These are phyloP conservation scores for Crithidia brevicula DNA, from an alignment of 208 protist species.

Conservation along the genomic window DNA sequence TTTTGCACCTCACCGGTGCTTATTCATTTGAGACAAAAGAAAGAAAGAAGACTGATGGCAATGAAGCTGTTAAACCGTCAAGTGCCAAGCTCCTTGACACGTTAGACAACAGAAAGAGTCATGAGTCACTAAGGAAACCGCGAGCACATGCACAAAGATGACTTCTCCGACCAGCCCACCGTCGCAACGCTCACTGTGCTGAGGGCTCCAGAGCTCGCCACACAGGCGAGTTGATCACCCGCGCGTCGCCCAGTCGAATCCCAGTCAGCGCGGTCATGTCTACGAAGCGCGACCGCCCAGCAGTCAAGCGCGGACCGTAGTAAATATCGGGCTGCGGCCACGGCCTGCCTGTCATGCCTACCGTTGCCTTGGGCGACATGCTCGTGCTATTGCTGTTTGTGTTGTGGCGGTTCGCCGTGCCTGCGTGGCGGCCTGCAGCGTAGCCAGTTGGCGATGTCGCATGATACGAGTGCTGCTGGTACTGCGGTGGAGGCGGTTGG, in stretches of 20 bases:
- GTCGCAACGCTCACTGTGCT: not conserved
- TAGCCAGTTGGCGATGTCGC: not conserved
- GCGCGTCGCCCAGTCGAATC: constrained; percentile 12
- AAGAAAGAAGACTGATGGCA: no score
- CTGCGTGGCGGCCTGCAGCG: not conserved
- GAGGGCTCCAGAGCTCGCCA: constrained; percentile 6
- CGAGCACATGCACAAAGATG: not conserved
- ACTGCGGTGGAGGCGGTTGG: not conserved
- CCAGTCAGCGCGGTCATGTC: constrained; percentile 7
- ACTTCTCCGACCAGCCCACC: no score
- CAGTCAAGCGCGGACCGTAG: constrained; percentile 1
- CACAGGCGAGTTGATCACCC: constrained; percentile 7
- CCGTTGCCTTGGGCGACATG: not conserved
- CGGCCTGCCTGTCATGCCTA: not conserved
- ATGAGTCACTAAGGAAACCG: no score
- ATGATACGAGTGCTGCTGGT: not conserved
- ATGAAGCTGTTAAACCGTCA: no score
- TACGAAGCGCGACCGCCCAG: not conserved
- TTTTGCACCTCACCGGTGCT: no score
- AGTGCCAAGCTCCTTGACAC: no score
- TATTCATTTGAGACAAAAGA: no score
- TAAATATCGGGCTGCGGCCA: constrained; percentile 19
- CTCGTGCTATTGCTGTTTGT: not conserved
- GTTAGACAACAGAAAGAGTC: no score
- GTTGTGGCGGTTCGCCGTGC: not conserved